Conservation (phyloP, 345 rosid genomes). For the Orychophragmus violaceus region DNA sequence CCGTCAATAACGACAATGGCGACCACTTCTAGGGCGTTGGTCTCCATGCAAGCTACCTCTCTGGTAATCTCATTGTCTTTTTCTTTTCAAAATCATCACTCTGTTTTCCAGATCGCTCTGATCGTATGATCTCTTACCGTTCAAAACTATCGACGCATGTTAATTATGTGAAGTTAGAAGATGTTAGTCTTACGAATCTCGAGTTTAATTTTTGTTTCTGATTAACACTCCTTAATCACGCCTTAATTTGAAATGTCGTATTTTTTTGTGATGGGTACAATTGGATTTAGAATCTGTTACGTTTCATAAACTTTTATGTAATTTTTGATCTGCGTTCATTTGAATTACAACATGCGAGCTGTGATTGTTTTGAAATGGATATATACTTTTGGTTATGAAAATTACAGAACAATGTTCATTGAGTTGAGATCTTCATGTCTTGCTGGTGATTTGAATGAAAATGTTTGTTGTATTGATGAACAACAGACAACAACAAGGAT, state of each 20-base stretch:
- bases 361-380: too few species aligned
- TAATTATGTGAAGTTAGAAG: background rate
- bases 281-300: background rate
- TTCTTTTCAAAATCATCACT: background rate
- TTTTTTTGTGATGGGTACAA: background rate
- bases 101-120: background rate
- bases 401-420: background rate
- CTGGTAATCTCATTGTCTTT: slow-evolving; percentile 14
- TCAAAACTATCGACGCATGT: too few species aligned
- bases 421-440: background rate
- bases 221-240: background rate
- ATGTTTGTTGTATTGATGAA: slow-evolving; percentile 3
- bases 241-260: too few species aligned
- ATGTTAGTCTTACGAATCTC: background rate
- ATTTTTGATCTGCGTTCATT: background rate
- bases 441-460: background rate
- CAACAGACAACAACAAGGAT: slow-evolving; percentile 32
- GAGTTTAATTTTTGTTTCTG: background rate
- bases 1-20: slow-evolving; percentile 37
- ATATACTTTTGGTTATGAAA: background rate
- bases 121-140: too few species aligned
- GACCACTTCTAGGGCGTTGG: slow-evolving; percentile 27
- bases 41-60: slow-evolving; percentile 36
- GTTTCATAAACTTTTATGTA: too few species aligned
- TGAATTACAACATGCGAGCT: background rate